Evolutionary conservation across 495 filamentous ascomycete species (phyloP).

Genomic region (Aspergillus sparsus): DNA sequence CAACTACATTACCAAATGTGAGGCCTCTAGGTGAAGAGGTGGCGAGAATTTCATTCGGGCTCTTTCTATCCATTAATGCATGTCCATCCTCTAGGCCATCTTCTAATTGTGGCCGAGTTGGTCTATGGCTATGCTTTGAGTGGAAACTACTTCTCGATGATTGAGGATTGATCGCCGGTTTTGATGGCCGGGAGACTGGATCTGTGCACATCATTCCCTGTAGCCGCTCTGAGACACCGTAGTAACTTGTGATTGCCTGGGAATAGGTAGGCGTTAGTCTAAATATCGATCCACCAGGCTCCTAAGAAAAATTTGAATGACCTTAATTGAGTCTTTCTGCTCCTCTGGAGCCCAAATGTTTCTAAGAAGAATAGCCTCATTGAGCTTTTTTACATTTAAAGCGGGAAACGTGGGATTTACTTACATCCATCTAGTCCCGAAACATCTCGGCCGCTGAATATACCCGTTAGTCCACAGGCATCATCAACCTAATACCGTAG

Average conservation of each 20-base stretch:
- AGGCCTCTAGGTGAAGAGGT: conserved; percentile 33
- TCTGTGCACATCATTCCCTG: conserved; percentile 65
- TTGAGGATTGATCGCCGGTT: conserved; percentile 16
- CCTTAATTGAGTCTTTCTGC: conserved; percentile 57
- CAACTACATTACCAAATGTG: conserved; percentile 50
- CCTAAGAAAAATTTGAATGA: conserved; percentile 15
- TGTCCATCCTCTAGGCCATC: conserved; percentile 41
- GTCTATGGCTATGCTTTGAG: conserved; percentile 14
- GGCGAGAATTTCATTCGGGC: conserved; percentile 27
- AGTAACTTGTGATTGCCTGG: conserved; percentile 49
- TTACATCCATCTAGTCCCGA: conserved; percentile 70
- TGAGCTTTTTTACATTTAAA: not conserved
- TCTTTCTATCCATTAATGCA: conserved; percentile 28
- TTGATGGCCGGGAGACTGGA: conserved; percentile 37
- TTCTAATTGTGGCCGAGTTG: conserved; percentile 17
- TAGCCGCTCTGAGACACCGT: conserved; percentile 68
- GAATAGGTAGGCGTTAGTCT: not conserved
- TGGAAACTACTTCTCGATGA: conserved; percentile 21
- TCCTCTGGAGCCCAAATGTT: conserved; percentile 72
- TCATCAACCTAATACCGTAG: not conserved
- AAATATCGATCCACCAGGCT: not conserved
- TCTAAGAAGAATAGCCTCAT: conserved; percentile 32
- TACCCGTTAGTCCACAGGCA: not conserved
- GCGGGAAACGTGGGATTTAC: conserved; percentile 18
- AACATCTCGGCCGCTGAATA: conserved; percentile 40